Evolutionary conservation across 331 rosid genomes (phyloP).

Genomic region (Phaseolus coccineus): DNA sequence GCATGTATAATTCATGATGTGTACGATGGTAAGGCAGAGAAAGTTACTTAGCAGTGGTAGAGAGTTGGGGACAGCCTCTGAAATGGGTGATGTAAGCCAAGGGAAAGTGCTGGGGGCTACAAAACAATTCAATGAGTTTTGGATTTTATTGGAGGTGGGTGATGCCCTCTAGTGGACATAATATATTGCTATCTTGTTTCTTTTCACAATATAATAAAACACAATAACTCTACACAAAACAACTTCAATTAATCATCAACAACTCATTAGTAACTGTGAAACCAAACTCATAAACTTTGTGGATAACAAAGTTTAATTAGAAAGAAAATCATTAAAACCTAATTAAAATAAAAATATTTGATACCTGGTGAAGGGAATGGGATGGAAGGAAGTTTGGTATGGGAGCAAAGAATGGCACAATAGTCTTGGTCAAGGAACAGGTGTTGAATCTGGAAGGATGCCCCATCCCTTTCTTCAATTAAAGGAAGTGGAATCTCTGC

Average conservation of each 20-base stretch:
- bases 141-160: constrained; percentile 65
- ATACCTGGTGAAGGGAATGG: no score
- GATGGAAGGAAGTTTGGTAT: constrained; percentile 25
- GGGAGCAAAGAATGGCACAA: constrained; percentile 62
- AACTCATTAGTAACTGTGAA: no score
- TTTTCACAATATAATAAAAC: constrained; percentile 33
- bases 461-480: constrained; percentile 75
- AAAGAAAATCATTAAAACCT: no score
- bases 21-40: constrained; percentile 48
- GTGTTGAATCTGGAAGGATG: constrained; percentile 58
- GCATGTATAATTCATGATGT: constrained; percentile 50
- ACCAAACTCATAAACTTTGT: no score
- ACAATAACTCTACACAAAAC: neutral
- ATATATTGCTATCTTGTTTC: constrained; percentile 49
- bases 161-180: constrained; percentile 46
- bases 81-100: constrained; percentile 68
- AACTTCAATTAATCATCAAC: neutral
- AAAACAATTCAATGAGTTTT: constrained; percentile 64
- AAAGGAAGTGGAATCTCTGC: constrained; percentile 84
- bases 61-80: constrained; percentile 69
- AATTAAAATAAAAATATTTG: no score
- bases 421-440: constrained; percentile 76
- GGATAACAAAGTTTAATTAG: no score
- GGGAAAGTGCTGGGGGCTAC: constrained; percentile 63
- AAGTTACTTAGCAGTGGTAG: constrained; percentile 48